Evolutionary conservation across 2,329 filamentous ascomycete genomes (phyloP).

Genomic region (Hortaea sp.): DNA sequence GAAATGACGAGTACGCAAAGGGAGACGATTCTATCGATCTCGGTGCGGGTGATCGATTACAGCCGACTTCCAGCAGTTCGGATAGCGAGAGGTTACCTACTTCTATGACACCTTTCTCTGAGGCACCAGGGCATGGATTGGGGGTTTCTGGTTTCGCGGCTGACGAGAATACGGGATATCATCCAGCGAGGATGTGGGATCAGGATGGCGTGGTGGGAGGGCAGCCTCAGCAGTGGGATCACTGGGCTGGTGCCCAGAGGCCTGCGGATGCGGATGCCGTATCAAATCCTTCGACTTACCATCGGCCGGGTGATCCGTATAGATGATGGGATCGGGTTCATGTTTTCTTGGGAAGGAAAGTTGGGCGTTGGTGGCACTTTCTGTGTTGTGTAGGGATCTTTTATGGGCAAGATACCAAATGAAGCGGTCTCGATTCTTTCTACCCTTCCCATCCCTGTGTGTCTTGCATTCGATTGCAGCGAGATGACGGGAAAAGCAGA

Average conservation of each 20-base stretch:
- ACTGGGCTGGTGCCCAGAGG: constrained; percentile 3
- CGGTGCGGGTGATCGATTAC: not conserved
- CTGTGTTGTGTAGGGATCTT: too few relatives aligned
- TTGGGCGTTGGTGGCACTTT: too few relatives aligned
- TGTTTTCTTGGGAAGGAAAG: too few relatives aligned
- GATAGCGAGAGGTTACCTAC: not conserved
- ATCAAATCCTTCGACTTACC: too few relatives aligned
- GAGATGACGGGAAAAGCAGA: too few relatives aligned
- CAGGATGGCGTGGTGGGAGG: not conserved
- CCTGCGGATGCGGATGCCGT: not conserved
- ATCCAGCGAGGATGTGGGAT: constrained; percentile 6
- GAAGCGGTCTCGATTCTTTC: too few relatives aligned
- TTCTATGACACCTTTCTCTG: not conserved
- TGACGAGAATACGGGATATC: constrained; percentile 6
- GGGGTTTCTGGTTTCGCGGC: not conserved
- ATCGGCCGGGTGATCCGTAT: too few relatives aligned
- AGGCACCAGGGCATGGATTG: not conserved
- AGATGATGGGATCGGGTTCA: too few relatives aligned
- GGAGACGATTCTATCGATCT: constrained; percentile 5
- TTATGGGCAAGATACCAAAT: too few relatives aligned
- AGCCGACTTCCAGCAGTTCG: not conserved
- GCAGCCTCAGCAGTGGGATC: constrained; percentile 7
- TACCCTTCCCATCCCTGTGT: too few relatives aligned
- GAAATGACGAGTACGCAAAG: constrained; percentile 3
- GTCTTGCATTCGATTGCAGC: too few relatives aligned